Conservation (phyloP, 73 alveolate species). For the Tetrahymena borealis region DNA sequence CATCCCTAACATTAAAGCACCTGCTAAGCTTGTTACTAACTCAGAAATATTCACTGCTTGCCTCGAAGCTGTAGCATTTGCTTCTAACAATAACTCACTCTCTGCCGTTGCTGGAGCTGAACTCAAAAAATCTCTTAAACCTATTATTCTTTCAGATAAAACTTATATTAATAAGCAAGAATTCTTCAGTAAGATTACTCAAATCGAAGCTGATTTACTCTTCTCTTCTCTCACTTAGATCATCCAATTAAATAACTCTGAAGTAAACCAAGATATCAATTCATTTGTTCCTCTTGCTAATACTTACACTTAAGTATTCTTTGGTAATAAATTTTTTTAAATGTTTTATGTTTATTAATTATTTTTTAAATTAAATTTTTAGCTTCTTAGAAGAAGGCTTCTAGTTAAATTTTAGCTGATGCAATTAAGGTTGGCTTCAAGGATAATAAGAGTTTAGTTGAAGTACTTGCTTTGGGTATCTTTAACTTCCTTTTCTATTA, state of each 20-base stretch:
- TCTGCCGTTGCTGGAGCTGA: not conserved
- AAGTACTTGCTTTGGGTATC: not conserved
- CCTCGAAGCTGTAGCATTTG: not conserved
- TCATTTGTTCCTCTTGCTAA: not conserved
- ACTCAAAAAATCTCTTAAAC: not conserved
- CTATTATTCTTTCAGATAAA: not conserved
- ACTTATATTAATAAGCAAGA: not conserved
- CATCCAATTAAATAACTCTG: not conserved
- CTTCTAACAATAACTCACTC: not conserved
- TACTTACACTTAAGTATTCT: not conserved
- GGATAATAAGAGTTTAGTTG: not conserved
- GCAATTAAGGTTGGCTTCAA: not conserved
- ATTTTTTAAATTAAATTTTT: not conserved
- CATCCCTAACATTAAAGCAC: not conserved
- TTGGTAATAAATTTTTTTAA: not conserved
- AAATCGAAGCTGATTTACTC: not conserved
- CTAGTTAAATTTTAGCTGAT: not conserved
- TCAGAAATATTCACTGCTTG: not conserved
- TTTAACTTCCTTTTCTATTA: not conserved
- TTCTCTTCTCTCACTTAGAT: not conserved
- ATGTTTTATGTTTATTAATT: not conserved
- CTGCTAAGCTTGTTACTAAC: not conserved
- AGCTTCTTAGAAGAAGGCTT: not conserved
- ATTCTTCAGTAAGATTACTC: not conserved
- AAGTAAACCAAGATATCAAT: not conserved